A percentile compares a stretch with the other conserved stretches of the same genome.
phyloP scores from a whole-genome alignment of 2,329 filamentous ascomycete species.

The Aspergillus brasiliensis region DNA sequence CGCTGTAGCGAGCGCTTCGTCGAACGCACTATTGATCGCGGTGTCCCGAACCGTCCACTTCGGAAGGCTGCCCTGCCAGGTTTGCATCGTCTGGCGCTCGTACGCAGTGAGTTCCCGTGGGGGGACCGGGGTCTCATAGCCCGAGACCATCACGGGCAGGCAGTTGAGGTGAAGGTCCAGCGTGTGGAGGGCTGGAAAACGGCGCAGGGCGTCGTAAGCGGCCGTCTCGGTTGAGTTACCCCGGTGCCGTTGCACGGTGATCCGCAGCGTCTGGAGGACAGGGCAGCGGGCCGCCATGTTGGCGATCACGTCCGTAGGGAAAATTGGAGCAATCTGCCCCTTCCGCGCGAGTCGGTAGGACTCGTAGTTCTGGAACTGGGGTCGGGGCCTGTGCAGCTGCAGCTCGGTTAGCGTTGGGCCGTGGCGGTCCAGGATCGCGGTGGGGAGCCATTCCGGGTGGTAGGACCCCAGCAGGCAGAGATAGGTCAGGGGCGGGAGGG shows the following conservation, averaged over 20 bases:
- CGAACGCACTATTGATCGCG: background rate
- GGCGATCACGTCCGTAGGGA: background rate
- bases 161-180: background rate
- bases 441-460: background rate
- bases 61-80: background rate
- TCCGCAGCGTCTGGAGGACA: background rate
- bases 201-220: background rate
- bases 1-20: background rate
- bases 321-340: background rate
- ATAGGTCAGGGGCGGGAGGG: background rate
- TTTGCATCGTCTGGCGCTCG: background rate
- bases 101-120: background rate
- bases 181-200: background rate
- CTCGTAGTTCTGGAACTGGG: background rate
- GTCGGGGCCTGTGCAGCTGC: background rate
- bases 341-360: background rate
- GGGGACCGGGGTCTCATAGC: background rate
- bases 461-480: background rate
- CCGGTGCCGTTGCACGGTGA: background rate
- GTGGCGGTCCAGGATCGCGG: background rate
- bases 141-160: background rate
- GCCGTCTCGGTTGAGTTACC: background rate
- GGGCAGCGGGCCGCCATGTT: background rate
- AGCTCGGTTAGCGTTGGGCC: background rate
- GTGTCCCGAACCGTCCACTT: background rate